Base-by-base conservation (phyloP, 2,329 filamentous ascomycete species). In the Pseudogymnoascus sp. region DNA sequence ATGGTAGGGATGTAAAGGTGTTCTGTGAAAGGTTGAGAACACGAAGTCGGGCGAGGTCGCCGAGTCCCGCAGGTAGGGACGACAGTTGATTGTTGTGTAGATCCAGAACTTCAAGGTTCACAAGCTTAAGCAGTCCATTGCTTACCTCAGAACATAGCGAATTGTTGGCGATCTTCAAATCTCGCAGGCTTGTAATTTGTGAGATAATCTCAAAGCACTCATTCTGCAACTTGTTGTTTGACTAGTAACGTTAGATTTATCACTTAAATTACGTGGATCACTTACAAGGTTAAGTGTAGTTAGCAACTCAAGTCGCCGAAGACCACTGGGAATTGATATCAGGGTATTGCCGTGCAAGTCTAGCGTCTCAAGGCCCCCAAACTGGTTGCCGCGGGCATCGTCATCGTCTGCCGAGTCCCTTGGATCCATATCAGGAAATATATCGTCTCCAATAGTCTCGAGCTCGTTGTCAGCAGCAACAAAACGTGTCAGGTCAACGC, bases 381-480 rank as follows among this genome's bases (percentile, higher is more conserved):
- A 97, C 64, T 94, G 88, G 66, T 87, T 87, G 1, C 85, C 88
- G 62, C 80, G 79, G 3, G 79, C 78, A 38, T 89, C 81, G n/a
- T 88, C 85, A 16, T 88, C 83, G 30, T 85, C 81, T 6, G 83
- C 79, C 38, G 84, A 72, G 16, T 82, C 77, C 39, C 81, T 74
- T 0, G 82, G 79, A 35, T 79, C 77, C 18, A 80, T 74, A 67
- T 97, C 91, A 0, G 93, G 92, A 67, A 97, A 97, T 16, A 91
- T 78, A 1, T 78, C 76, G 16, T 94, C 89, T 2, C 85, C 82
- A 34, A 97, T 78, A 32, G 79, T 78, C 68, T 90, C 85, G 57
- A 99, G 74, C 69, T 96, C 90, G 69, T 99, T 97, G 70, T 96
- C 91, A 7, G 93, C 91, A 5, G 89, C 91, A 65, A 94, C 84